phyloP scores from a whole-genome alignment of 495 filamentous ascomycete genomes.

The Evansstolkia leycettana region DNA sequence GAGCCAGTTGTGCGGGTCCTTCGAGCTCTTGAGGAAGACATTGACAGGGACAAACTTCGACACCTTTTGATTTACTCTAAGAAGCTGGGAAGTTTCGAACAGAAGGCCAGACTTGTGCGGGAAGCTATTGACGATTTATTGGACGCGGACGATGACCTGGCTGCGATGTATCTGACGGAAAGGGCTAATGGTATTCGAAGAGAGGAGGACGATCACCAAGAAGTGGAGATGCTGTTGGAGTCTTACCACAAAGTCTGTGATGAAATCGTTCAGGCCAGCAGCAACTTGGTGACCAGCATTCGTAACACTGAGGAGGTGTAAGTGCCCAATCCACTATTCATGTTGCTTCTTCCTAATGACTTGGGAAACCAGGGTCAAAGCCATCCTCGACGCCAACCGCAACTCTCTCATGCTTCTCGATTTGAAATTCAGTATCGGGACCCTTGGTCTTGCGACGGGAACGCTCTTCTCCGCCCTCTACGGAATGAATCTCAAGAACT shows the following conservation, averaged over 20 bases:
- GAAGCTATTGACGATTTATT: slow-evolving; percentile 92
- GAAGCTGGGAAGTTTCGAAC: slow-evolving; percentile 90
- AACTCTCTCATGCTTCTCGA: slow-evolving; percentile 98
- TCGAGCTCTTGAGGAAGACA: slow-evolving; percentile 87
- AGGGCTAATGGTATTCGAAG: slow-evolving; percentile 61
- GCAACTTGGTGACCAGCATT: slow-evolving; percentile 88
- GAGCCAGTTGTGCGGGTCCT: slow-evolving; percentile 85
- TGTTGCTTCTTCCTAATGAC: background rate
- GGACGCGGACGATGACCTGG: slow-evolving; percentile 94
- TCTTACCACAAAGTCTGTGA: slow-evolving; percentile 96
- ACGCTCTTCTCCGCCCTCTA: slow-evolving; percentile 95
- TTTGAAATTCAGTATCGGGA: slow-evolving; percentile 91
- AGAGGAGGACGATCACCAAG: slow-evolving; percentile 81
- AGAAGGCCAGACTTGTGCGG: slow-evolving; percentile 86
- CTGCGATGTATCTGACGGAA: slow-evolving; percentile 89
- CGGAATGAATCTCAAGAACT: slow-evolving; percentile 98
- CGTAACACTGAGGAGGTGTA: slow-evolving; percentile 98
- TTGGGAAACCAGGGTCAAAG: slow-evolving; percentile 55
- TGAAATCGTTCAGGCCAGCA: slow-evolving; percentile 91
- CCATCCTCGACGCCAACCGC: slow-evolving; percentile 92
- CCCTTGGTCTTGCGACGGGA: slow-evolving; percentile 79
- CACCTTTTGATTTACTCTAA: slow-evolving; percentile 88
- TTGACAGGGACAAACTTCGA: slow-evolving; percentile 86
- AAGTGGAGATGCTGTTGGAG: slow-evolving; percentile 92
- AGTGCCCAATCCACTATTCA: slow-evolving; percentile 14